Evolutionary conservation across 1,139 yeast species (phyloP).

Genomic region (Lodderomyces beijingensis): DNA sequence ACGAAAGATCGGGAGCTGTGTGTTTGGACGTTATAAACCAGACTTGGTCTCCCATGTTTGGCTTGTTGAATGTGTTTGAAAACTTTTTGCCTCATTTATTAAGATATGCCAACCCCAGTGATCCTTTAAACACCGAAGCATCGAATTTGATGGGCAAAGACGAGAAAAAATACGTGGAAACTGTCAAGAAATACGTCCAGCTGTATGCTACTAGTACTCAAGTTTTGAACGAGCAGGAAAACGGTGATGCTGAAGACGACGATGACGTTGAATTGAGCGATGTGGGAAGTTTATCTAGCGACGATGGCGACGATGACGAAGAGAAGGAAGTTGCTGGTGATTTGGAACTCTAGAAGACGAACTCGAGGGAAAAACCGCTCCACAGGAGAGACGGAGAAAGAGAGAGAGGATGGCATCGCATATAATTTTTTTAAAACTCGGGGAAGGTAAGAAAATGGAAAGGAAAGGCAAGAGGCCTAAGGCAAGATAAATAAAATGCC

Average conservation of each 20-base stretch:
- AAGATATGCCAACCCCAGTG: slow-evolving; percentile 90
- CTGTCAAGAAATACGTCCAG: slow-evolving; percentile 69
- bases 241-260: slow-evolving; percentile 39
- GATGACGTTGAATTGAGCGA: slow-evolving; percentile 48
- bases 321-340: slow-evolving; percentile 9
- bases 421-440: no score
- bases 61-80: slow-evolving; percentile 83
- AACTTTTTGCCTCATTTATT: slow-evolving; percentile 89
- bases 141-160: slow-evolving; percentile 76
- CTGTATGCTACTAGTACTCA: slow-evolving; percentile 56
- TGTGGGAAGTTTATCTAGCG: slow-evolving; percentile 47
- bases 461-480: no score
- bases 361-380: no score
- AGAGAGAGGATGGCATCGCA: no score
- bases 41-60: slow-evolving; percentile 99
- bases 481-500: no score
- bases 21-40: slow-evolving; percentile 96
- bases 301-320: slow-evolving; percentile 33
- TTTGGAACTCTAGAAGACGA: no score
- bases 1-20: slow-evolving; percentile 85
- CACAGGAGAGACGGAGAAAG: no score
- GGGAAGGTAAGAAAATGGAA: no score
- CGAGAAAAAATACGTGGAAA: slow-evolving; percentile 60
- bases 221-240: slow-evolving; percentile 21
- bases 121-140: slow-evolving; percentile 91